These are phyloP conservation scores for Saraca asoca DNA, from an alignment of 331 rosid species.

Conservation along the genomic window DNA sequence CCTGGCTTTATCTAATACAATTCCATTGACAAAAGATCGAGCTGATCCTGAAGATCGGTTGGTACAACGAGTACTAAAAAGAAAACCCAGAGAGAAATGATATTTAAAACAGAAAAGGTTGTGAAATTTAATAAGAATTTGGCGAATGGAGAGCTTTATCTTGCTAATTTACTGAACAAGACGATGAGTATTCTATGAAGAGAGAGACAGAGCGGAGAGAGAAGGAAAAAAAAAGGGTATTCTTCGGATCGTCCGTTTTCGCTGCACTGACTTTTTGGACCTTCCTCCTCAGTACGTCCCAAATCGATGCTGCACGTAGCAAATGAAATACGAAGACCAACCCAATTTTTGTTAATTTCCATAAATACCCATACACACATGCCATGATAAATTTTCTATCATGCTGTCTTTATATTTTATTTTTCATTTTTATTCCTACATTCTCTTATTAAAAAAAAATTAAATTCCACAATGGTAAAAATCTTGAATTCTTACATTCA, in stretches of 20 bases:
- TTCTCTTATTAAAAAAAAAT: too few relatives aligned
- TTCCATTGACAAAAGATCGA: conserved; percentile 47
- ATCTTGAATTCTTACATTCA: too few relatives aligned
- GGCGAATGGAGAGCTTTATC: conserved; percentile 37
- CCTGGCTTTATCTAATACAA: conserved; percentile 53
- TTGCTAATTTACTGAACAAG: conserved; percentile 38
- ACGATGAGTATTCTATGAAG: conserved; percentile 28
- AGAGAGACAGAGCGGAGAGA: neutral
- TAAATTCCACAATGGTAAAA: too few relatives aligned
- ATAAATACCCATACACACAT: conserved; percentile 44
- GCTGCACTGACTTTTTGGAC: conserved; percentile 67
- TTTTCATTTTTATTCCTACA: too few relatives aligned
- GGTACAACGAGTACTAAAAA: conserved; percentile 32
- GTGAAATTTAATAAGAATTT: conserved; percentile 35
- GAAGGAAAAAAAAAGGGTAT: conserved; percentile 43
- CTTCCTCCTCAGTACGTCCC: conserved; percentile 62
- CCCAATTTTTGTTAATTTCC: conserved; percentile 42
- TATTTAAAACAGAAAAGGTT: neutral
- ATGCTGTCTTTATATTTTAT: neutral
- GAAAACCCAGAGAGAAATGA: conserved; percentile 38
- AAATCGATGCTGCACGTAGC: conserved; percentile 50
- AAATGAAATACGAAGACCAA: conserved; percentile 35
- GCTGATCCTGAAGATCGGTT: conserved; percentile 61
- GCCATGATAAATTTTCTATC: conserved; percentile 11
- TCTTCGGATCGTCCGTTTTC: conserved; percentile 75